These are phyloP conservation scores for Malassezia globosa DNA, from an alignment of 1,284 basidiomycete species.

Conservation along the genomic window DNA sequence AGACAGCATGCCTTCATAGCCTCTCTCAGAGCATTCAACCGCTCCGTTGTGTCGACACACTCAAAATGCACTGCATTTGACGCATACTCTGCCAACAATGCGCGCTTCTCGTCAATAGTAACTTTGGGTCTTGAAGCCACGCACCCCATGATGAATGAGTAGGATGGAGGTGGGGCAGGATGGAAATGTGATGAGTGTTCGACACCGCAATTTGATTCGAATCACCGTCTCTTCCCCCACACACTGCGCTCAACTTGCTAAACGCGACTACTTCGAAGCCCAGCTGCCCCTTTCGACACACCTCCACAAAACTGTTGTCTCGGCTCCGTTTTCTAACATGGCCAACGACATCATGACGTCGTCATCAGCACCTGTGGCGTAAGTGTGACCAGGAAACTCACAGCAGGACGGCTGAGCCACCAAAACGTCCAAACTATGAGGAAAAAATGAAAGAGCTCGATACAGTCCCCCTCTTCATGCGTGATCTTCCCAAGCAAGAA, in stretches of 20 bases:
- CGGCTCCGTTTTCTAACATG: no score
- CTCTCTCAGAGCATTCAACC: constrained; percentile 53
- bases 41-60: constrained; percentile 9
- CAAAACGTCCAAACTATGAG: constrained; percentile 6
- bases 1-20: constrained; percentile 26
- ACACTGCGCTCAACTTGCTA: no score
- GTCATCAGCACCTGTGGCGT: neutral
- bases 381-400: neutral
- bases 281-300: neutral
- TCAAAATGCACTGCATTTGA: neutral
- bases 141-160: constrained; percentile 8
- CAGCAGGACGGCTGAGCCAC: constrained; percentile 8
- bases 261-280: no score
- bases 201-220: no score
- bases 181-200: no score
- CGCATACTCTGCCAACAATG: neutral
- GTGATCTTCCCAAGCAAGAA: constrained; percentile 56
- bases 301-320: neutral
- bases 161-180: neutral
- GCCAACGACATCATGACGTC: neutral
- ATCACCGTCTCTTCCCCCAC: no score
- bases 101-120: constrained; percentile 11
- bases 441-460: constrained; percentile 27
- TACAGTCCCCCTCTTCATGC: constrained; percentile 75
- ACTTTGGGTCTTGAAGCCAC: constrained; percentile 7